Conservation (phyloP, 1,284 basidiomycete species). For the Puccinia triticina region DNA sequence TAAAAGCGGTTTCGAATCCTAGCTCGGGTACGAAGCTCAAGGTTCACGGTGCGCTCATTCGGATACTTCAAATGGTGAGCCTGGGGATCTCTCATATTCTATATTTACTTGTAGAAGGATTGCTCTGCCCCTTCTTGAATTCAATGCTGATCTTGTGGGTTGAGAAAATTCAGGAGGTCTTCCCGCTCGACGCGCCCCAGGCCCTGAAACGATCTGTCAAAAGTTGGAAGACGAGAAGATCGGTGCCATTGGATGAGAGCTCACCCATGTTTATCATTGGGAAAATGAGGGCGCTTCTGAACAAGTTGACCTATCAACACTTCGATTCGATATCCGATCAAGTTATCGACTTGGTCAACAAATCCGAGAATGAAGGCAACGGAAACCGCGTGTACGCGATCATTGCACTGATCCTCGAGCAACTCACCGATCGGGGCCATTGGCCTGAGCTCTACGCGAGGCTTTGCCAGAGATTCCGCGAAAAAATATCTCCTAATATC, state of each 20-base stretch:
- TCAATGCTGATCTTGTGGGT: neutral
- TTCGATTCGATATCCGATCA: slow-evolving; percentile 93
- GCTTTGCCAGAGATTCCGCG: slow-evolving; percentile 89
- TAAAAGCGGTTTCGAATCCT: no score
- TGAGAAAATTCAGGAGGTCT: neutral
- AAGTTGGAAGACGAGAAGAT: slow-evolving; percentile 7
- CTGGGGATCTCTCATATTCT: neutral
- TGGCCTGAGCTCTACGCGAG: slow-evolving; percentile 97
- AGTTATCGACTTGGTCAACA: slow-evolving; percentile 94
- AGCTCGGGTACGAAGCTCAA: no score
- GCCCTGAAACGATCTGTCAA: slow-evolving; percentile 9
- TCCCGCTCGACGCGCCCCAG: slow-evolving; percentile 51
- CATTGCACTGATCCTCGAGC: slow-evolving; percentile 86
- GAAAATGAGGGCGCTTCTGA: slow-evolving; percentile 89
- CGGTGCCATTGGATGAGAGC: slow-evolving; percentile 62
- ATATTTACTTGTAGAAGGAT: neutral
- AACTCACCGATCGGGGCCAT: slow-evolving; percentile 92
- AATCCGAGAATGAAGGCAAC: slow-evolving; percentile 85
- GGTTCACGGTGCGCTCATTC: no score
- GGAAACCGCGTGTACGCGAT: slow-evolving; percentile 84
- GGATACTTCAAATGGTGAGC: neutral
- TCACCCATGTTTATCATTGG: slow-evolving; percentile 80
- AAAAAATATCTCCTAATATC: slow-evolving; percentile 79
- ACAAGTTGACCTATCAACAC: slow-evolving; percentile 95
- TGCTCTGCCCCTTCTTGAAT: neutral